These are phyloP conservation scores for Cupressus sempervirens DNA, from an alignment of 75 land plant species.

Conservation along the genomic window DNA sequence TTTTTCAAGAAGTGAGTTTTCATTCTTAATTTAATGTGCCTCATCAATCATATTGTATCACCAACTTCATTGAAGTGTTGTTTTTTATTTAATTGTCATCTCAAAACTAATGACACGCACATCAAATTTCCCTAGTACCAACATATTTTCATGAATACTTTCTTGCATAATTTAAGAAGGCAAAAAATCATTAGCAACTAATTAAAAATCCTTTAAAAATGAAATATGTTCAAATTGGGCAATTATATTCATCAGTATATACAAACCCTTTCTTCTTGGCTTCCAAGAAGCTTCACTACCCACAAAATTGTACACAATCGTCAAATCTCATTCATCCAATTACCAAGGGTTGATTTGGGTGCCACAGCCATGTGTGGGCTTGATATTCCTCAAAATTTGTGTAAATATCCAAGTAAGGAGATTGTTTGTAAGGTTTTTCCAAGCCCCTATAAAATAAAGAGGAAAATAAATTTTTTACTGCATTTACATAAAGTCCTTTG, in stretches of 20 bases:
- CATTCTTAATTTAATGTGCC: no score
- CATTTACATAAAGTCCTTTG: not conserved
- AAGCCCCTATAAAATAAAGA: conserved; percentile 52
- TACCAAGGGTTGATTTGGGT: conserved; percentile 97
- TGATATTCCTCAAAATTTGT: conserved; percentile 88
- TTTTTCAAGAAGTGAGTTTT: conserved; percentile 95
- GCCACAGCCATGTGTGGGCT: conserved; percentile 99
- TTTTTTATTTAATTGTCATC: no score
- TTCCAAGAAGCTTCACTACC: no score
- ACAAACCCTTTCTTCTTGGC: no score
- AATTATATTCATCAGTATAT: no score
- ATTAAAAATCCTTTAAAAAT: not conserved
- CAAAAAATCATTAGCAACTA: not conserved
- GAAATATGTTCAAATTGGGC: not conserved
- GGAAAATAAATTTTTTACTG: not conserved
- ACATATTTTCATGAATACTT: conserved; percentile 66
- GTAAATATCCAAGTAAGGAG: conserved; percentile 86
- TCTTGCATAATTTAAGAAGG: conserved; percentile 35
- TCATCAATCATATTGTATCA: no score
- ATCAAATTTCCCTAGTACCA: no score
- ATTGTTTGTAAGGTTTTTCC: conserved; percentile 99
- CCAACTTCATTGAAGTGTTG: no score
- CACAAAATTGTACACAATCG: no score
- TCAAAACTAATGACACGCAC: no score
- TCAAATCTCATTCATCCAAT: no score